A percentile compares a stretch with the other conserved stretches of the same genome.
Conservation (phyloP, 345 rosid species). For the Populus nigra region DNA sequence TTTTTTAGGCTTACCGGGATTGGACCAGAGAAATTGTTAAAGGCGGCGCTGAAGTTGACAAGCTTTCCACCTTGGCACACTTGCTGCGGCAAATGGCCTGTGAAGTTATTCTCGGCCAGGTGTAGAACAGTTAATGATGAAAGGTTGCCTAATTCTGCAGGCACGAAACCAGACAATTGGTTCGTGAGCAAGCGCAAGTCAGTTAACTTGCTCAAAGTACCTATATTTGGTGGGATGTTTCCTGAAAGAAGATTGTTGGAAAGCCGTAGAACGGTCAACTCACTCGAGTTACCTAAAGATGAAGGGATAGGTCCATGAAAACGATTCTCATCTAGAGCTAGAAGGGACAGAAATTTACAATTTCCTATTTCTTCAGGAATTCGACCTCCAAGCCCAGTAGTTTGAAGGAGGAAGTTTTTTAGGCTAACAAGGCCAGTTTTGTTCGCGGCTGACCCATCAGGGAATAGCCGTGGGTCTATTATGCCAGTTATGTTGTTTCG, state of each 20-base stretch:
- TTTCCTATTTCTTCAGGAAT: conserved; percentile 21
- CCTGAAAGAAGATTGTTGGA: conserved; percentile 20
- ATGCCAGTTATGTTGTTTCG: conserved; percentile 19
- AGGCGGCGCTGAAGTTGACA: conserved; percentile 20
- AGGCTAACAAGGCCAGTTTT: conserved; percentile 9
- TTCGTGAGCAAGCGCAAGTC: conserved; percentile 12
- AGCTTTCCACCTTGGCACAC: conserved; percentile 27
- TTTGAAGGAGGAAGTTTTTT: neutral
- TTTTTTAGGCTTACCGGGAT: conserved; percentile 29
- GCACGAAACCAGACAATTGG: conserved; percentile 25
- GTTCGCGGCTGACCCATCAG: neutral
- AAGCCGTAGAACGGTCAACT: conserved; percentile 11
- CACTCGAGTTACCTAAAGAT: conserved; percentile 18
- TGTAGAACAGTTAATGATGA: conserved; percentile 21
- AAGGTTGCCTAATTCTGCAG: conserved; percentile 24
- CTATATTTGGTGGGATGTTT: conserved; percentile 15
- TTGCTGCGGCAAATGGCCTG: conserved; percentile 28
- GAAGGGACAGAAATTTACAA: conserved; percentile 8
- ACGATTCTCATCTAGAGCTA: conserved; percentile 15
- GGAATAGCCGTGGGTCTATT: conserved; percentile 11
- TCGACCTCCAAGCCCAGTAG: conserved; percentile 10
- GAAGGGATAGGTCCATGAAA: conserved; percentile 9
- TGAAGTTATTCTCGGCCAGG: conserved; percentile 25
- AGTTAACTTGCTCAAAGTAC: conserved; percentile 18
- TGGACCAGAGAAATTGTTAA: conserved; percentile 32